Evolutionary conservation across 2,329 filamentous ascomycete genomes (phyloP), one percentile per base, ranked within the genome.

Genomic region (Exophiala sideris): DNA sequence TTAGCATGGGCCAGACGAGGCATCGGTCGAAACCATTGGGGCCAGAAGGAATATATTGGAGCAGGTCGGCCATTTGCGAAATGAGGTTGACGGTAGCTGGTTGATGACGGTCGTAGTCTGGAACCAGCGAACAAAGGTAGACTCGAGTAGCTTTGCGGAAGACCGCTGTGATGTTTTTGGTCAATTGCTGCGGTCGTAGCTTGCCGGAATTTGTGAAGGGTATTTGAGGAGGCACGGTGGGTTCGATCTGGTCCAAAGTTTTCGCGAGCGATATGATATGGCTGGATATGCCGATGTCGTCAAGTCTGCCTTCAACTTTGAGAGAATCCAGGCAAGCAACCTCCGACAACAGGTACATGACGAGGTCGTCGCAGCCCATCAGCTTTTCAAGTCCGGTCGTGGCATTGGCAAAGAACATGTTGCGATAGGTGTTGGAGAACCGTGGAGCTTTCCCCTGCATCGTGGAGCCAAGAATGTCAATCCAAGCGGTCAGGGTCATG

Each of bases 261-360:
- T 88, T 82, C 42, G 89, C 92, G 5, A 97, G 84, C n/a, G 87
- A 84, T 58, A 87, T 85, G 36, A 97, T 90, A 71, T 96, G 92
- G 56, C 87, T 83, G 80, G 91, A 96, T 41, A 97, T 83, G 47
- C 85, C 83, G 61, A 94, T 85, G 66, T 94, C 86, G 63, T 95
- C 88, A 64, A 79, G 64, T 76, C 94, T 90, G 64, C 88, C 88
- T 56, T 88, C 84, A 36, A 79, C 76, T 78, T 94, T 95, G 60
- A 96, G 82, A 3, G 89, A 88, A 70, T 97, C 94, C 49, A 99
- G 84, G 72, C 94, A 97, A 50, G 92, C 89, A 65, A 97, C 96
- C 74, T 99, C 94, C 1, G 91, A 95, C 69, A 99, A 95, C 65
- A 97, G 79, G 71, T 96, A 97, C 91, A 99, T 96, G 73, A 97